These are phyloP conservation scores for Marasmius tenuissimus DNA, from an alignment of 1,284 basidiomycete genomes.

Conservation along the genomic window DNA sequence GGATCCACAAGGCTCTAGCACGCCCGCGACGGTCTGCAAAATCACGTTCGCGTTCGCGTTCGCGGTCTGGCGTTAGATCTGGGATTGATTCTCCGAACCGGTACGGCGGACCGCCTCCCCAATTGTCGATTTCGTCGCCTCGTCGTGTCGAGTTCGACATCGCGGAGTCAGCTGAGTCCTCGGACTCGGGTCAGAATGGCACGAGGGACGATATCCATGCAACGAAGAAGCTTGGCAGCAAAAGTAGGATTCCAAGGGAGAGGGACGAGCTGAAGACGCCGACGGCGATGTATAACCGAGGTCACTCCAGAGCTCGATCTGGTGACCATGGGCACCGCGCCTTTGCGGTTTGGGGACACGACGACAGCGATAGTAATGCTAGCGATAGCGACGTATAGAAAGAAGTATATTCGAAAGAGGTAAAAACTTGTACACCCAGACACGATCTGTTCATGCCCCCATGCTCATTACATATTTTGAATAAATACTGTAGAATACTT, in stretches of 20 bases:
- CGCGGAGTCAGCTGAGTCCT: constrained; percentile 30
- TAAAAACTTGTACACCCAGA: neutral
- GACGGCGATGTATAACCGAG: constrained; percentile 40
- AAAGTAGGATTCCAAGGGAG: constrained; percentile 51
- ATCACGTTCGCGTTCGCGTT: constrained; percentile 43
- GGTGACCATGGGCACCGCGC: constrained; percentile 49
- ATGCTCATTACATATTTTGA: neutral
- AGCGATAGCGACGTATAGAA: constrained; percentile 59
- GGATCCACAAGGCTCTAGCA: constrained; percentile 26
- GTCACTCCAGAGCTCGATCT: constrained; percentile 37
- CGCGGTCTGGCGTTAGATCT: constrained; percentile 47
- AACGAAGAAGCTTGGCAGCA: constrained; percentile 41
- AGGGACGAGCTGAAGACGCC: constrained; percentile 64
- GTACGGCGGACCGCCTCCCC: constrained; percentile 65
- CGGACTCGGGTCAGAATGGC: constrained; percentile 36
- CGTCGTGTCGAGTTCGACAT: constrained; percentile 52
- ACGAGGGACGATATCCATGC: constrained; percentile 38
- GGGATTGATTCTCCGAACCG: constrained; percentile 80
- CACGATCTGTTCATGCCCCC: neutral
- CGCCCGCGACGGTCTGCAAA: constrained; percentile 30
- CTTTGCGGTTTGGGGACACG: constrained; percentile 82
- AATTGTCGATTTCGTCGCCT: constrained; percentile 49
- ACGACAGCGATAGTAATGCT: constrained; percentile 83
- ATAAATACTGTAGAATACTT: neutral
- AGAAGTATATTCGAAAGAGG: neutral